phyloP scores from a whole-genome alignment of 78 protist genomes.

The Dictyostelium intermedium region DNA sequence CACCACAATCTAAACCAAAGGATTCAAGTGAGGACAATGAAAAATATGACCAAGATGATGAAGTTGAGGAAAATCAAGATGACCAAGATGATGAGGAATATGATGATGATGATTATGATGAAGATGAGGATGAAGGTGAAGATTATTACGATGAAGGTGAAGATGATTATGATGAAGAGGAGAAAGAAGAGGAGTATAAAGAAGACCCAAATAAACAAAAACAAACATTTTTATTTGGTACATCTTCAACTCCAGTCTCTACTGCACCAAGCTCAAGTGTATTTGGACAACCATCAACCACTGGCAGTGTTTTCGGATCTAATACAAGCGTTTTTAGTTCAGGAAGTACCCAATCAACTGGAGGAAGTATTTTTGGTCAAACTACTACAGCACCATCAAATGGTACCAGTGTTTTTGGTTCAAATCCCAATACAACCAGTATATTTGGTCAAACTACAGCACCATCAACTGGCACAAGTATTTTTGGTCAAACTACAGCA shows the following conservation, averaged over 20 bases:
- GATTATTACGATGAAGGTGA: background rate
- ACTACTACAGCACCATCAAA: background rate
- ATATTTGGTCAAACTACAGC: background rate
- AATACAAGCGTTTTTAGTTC: background rate
- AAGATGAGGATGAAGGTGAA: background rate
- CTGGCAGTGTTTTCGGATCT: background rate
- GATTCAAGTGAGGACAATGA: background rate
- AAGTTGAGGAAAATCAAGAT: background rate
- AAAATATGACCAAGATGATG: too few relatives aligned
- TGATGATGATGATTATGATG: background rate
- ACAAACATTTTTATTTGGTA: background rate
- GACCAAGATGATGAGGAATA: background rate
- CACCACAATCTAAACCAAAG: background rate
- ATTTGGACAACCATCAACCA: background rate
- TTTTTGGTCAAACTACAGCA: background rate
- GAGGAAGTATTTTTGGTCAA: background rate
- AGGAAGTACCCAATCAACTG: background rate
- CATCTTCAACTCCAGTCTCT: background rate
- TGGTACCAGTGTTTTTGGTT: background rate
- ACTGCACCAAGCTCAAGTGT: background rate
- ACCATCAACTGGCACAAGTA: background rate
- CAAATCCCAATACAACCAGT: background rate
- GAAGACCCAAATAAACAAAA: constrained; percentile 18
- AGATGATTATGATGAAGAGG: background rate
- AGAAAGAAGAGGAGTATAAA: background rate